Percentiles rank a stretch among this genome's conserved stretches.
Conservation (phyloP, 2,329 filamentous ascomycete genomes). For the Fusarium sp. region DNA sequence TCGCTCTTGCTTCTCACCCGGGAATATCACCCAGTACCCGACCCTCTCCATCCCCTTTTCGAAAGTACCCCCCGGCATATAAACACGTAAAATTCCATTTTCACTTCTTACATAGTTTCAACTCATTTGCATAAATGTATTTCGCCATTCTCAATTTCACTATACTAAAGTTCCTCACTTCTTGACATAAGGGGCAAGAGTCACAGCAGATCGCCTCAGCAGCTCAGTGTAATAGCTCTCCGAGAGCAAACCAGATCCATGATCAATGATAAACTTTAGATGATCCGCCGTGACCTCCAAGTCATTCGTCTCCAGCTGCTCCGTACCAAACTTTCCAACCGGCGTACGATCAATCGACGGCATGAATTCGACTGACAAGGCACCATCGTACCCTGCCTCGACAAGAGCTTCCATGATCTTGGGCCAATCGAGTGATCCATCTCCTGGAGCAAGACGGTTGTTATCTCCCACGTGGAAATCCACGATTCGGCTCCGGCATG, state of each 20-base stretch:
- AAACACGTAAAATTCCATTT: no score
- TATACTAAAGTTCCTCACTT: background rate
- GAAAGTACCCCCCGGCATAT: no score
- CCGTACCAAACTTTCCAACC: conserved; percentile 14
- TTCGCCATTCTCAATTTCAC: no score
- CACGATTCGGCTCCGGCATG: conserved; percentile 20
- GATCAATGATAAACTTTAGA: conserved; percentile 34
- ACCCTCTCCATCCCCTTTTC: no score
- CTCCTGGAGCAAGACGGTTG: conserved; percentile 30
- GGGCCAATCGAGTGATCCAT: conserved; percentile 33
- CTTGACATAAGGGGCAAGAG: conserved; percentile 12
- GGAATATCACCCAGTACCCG: no score
- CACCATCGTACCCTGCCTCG: conserved; percentile 27
- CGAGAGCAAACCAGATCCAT: conserved; percentile 29
- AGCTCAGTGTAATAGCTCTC: conserved; percentile 27
- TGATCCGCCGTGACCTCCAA: conserved; percentile 27
- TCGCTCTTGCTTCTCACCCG: no score
- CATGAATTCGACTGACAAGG: conserved; percentile 34
- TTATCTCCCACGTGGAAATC: conserved; percentile 36
- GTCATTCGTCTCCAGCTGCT: conserved; percentile 19
- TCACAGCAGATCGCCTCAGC: conserved; percentile 19
- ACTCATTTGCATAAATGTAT: no score
- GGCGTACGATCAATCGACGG: conserved; percentile 36
- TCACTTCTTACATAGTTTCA: no score
- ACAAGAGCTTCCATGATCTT: conserved; percentile 20